These are phyloP conservation scores for Cladosporium oxysporum DNA, from an alignment of 2,329 filamentous ascomycete genomes.

Conservation along the genomic window DNA sequence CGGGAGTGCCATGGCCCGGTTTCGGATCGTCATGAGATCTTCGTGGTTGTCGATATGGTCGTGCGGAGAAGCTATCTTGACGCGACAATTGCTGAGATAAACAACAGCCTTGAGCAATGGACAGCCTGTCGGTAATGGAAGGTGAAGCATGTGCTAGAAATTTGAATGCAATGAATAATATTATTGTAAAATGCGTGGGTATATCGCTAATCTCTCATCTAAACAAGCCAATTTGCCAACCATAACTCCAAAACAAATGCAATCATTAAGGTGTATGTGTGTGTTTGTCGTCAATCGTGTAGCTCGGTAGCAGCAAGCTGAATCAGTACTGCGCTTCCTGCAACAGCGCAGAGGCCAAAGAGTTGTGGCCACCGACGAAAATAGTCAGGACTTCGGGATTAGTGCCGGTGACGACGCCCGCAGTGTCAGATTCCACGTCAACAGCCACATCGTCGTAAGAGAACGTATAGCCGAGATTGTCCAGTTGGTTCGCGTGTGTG, in stretches of 20 bases:
- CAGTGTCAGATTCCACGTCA: conserved; percentile 53
- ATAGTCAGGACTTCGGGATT: conserved; percentile 46
- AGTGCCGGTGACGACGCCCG: conserved; percentile 47
- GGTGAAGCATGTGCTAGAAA: background rate
- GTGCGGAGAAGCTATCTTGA: background rate
- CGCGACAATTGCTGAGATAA: background rate
- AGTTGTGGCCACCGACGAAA: conserved; percentile 44
- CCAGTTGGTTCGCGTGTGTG: conserved; percentile 58
- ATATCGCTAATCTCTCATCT: background rate
- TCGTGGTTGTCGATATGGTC: background rate
- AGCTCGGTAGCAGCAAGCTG: too few species aligned
- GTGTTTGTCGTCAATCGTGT: background rate
- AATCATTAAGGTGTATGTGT: conserved; percentile 2
- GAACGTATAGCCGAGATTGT: conserved; percentile 64
- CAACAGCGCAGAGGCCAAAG: background rate
- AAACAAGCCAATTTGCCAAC: background rate
- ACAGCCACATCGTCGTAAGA: conserved; percentile 68
- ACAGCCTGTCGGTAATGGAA: background rate
- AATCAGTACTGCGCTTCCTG: conserved; percentile 10
- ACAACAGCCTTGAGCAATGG: too few species aligned
- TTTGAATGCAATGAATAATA: background rate
- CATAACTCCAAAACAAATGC: conserved; percentile 12
- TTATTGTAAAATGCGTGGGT: background rate
- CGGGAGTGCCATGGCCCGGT: too few species aligned
- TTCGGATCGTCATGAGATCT: too few species aligned